A percentile compares a stretch with the other conserved stretches of the same genome.
phyloP scores from a whole-genome alignment of 441 rosid species.

The Codiaeum variegatum region DNA sequence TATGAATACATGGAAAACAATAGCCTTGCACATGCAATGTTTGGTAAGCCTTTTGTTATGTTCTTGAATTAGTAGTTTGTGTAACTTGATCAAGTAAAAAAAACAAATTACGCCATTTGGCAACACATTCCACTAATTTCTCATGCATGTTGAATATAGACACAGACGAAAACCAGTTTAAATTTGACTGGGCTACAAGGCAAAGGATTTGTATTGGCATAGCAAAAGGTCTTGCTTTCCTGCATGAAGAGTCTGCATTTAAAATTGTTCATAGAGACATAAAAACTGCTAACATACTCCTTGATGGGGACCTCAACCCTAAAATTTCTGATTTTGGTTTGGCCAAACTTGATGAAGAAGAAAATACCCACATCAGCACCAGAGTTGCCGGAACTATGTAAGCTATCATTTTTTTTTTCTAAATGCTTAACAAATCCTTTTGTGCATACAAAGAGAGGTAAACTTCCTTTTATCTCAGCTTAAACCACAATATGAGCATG shows the following conservation, averaged over 20 bases:
- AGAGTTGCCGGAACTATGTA: constrained; percentile 76
- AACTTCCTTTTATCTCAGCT: background rate
- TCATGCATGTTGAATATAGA: constrained; percentile 17
- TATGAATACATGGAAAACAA: constrained; percentile 59
- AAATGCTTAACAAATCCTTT: background rate
- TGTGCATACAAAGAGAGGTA: background rate
- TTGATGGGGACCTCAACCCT: constrained; percentile 51
- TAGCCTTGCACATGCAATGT: constrained; percentile 37
- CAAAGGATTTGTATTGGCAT: constrained; percentile 51
- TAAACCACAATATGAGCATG: background rate
- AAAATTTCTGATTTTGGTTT: constrained; percentile 76
- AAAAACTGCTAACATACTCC: constrained; percentile 65
- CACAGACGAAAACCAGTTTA: constrained; percentile 32
- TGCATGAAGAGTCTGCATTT: constrained; percentile 61
- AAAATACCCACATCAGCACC: too few species aligned
- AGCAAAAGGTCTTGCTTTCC: constrained; percentile 61
- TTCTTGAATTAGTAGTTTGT: background rate
- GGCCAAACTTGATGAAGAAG: constrained; percentile 69
- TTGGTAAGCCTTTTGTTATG: constrained; percentile 32
- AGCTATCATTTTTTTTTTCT: constrained; percentile 6
- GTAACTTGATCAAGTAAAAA: background rate
- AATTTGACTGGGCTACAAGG: constrained; percentile 60
- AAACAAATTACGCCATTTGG: background rate
- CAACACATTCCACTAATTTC: background rate
- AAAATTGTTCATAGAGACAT: constrained; percentile 74